Evolutionary conservation across 441 rosid species (phyloP).

Genomic region (Erodium moschatum): DNA sequence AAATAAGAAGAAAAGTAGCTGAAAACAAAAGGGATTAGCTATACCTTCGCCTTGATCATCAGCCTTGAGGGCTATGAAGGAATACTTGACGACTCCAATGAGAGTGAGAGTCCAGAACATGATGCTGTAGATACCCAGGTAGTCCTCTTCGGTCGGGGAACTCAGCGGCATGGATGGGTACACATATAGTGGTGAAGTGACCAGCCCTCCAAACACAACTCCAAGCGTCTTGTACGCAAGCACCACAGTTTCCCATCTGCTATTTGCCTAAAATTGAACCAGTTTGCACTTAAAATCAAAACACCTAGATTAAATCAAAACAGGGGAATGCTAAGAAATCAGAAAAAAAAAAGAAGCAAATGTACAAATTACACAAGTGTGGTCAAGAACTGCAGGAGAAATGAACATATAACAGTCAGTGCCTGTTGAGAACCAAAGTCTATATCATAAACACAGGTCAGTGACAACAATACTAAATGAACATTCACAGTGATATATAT

Average conservation of each 20-base stretch:
- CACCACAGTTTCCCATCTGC: slow-evolving; percentile 28
- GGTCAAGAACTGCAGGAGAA: neutral
- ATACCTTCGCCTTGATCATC: slow-evolving; percentile 70
- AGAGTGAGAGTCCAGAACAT: slow-evolving; percentile 73
- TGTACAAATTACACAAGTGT: too few relatives aligned
- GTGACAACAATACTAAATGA: neutral
- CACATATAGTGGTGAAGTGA: slow-evolving; percentile 54
- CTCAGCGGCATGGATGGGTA: slow-evolving; percentile 55
- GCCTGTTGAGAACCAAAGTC: neutral
- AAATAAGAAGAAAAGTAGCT: neutral
- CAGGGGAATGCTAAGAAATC: neutral
- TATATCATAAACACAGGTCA: neutral
- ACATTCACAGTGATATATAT: too few relatives aligned
- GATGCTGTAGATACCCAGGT: slow-evolving; percentile 52
- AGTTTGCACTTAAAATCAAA: neutral
- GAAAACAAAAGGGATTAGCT: neutral
- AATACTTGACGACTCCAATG: slow-evolving; percentile 49
- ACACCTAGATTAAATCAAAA: neutral
- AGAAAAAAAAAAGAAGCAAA: too few relatives aligned
- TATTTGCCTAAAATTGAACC: slow-evolving; percentile 19
- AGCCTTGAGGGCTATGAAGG: slow-evolving; percentile 43
- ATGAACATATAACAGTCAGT: neutral
- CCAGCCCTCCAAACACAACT: slow-evolving; percentile 63
- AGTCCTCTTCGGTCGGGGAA: slow-evolving; percentile 55
- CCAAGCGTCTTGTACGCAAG: slow-evolving; percentile 57